These are phyloP conservation scores for Lepidium sativum DNA, from an alignment of 345 rosid species.

Conservation along the genomic window DNA sequence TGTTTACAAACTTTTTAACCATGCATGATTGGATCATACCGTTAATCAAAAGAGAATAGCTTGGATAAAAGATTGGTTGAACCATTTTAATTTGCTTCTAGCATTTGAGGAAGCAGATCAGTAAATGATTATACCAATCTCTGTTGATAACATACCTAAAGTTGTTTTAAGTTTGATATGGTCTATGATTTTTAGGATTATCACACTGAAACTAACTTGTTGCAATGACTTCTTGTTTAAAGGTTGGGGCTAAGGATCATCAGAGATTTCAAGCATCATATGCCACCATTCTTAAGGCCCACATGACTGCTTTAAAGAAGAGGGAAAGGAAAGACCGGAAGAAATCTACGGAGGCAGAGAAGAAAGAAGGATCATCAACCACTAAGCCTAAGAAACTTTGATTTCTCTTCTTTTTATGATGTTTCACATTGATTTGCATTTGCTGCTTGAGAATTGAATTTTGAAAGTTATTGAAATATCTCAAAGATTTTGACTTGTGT, in stretches of 20 bases:
- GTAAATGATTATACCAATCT: neutral
- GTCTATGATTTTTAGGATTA: neutral
- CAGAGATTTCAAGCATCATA: slow-evolving; percentile 93
- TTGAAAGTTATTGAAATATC: slow-evolving; percentile 17
- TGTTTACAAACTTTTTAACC: neutral
- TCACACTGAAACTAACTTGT: neutral
- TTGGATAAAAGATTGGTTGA: neutral
- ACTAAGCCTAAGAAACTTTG: slow-evolving; percentile 21
- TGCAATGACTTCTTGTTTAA: slow-evolving; percentile 6
- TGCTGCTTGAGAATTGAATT: slow-evolving; percentile 6
- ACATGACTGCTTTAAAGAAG: slow-evolving; percentile 81
- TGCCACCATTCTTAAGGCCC: slow-evolving; percentile 86
- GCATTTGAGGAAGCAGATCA: neutral
- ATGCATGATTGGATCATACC: neutral
- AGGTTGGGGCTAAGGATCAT: slow-evolving; percentile 92
- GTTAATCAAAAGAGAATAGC: neutral
- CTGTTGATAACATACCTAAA: neutral
- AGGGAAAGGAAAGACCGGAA: slow-evolving; percentile 91
- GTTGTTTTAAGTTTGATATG: no score
- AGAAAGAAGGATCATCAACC: slow-evolving; percentile 35
- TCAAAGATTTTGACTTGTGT: slow-evolving; percentile 2
- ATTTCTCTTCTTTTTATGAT: neutral
- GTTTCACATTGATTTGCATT: slow-evolving; percentile 10
- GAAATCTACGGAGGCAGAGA: slow-evolving; percentile 54
- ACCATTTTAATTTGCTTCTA: neutral